Percentiles rank a stretch among this genome's conserved stretches.
phyloP scores from a whole-genome alignment of 345 rosid genomes.

The Linum usitatissimum region DNA sequence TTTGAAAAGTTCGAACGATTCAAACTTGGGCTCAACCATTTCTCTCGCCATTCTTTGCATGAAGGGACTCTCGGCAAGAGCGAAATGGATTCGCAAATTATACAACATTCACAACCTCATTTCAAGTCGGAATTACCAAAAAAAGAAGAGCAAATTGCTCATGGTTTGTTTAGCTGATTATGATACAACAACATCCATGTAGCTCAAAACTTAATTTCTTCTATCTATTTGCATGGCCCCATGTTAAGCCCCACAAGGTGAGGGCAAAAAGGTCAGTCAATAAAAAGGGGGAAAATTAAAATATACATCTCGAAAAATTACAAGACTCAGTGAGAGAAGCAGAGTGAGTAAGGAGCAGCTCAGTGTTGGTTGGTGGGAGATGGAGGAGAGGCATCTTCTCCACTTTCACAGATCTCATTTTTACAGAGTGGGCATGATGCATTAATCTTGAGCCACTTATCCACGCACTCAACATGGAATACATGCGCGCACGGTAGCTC shows the following conservation, averaged over 20 bases:
- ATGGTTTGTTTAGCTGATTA: background rate
- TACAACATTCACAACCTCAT: too few relatives aligned
- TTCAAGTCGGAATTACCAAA: too few relatives aligned
- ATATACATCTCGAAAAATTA: background rate
- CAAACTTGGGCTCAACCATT: too few relatives aligned
- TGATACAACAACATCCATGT: background rate
- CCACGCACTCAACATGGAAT: conserved; percentile 61
- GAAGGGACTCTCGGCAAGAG: too few relatives aligned
- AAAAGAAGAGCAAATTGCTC: background rate
- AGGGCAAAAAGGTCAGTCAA: too few relatives aligned
- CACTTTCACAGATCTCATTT: conserved; percentile 43
- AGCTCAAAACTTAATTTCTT: background rate
- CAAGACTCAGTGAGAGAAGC: too few relatives aligned
- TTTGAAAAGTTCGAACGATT: too few relatives aligned
- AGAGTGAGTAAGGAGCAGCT: too few relatives aligned
- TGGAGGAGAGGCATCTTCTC: conserved; percentile 14
- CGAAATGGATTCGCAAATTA: too few relatives aligned
- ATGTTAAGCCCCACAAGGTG: background rate
- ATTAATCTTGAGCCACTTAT: conserved; percentile 71
- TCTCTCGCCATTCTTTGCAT: too few relatives aligned
- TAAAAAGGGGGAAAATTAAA: too few relatives aligned
- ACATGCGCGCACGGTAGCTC: conserved; percentile 62
- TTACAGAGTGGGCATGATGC: conserved; percentile 74
- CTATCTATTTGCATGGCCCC: background rate
- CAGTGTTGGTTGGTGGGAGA: conserved; percentile 11